Evolutionary conservation across 352 stramenopile species (phyloP), one percentile per base, ranked within the genome.

Genomic region (Globisporangium emineosum): DNA sequence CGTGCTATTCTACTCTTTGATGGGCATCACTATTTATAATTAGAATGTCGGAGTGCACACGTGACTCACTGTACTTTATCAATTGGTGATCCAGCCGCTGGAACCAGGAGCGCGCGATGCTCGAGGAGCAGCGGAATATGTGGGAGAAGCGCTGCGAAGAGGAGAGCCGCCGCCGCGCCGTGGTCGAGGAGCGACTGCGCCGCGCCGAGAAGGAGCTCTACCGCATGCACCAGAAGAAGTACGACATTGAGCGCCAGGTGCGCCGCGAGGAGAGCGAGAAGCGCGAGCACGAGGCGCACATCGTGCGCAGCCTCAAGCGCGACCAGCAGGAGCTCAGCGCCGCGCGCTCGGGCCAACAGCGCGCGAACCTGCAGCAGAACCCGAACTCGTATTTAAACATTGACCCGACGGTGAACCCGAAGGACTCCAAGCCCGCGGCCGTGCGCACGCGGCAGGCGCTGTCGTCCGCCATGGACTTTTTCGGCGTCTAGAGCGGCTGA

Each of bases 181-280:
- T 89, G 66, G 70, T 88, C 7, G 87, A 95, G 65, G 87, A 95
- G 62, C 81, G 87, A 10, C 72, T 95, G 2, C 87, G 87, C 42
- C 78, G 87, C 12, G 79, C 87, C 29, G 87, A 95, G 68, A 93
- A 93, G 70, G 87, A 95, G 67, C 72, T 95, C 12, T 95, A 95
- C 66, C 87, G 87, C 32, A 95, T 95, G 87, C 87, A 93, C 74
- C 87, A 94, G 72, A 93, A 93, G 71, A 94, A 94, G 70, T 94
- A 93, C 75, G 83, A 94, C 70, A 94, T 94, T 62, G 86, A 94
- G 63, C 88, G 90, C 69, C 65, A 83, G 47, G 82, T 93, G 50
- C 81, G 86, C 3, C 83, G 86, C 50, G 86, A 94, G 56, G 86
- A 94, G 77, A 93, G 65, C 66, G 86, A 94, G 74, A 91, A 90